Percentiles rank a stretch among this genome's conserved stretches.
Conservation (phyloP, 345 rosid genomes). For the Firmiana major region DNA sequence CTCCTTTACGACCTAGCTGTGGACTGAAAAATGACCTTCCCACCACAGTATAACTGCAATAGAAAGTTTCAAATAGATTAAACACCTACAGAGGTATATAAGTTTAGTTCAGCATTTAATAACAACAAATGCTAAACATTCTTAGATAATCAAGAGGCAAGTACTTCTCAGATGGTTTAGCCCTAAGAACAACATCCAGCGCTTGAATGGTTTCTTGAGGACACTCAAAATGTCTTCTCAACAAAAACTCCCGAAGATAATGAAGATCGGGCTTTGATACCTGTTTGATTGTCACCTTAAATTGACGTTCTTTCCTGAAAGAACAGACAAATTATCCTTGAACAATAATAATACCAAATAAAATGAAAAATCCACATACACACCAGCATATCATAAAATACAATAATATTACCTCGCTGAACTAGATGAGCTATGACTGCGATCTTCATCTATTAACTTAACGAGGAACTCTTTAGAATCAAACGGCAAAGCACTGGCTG, state of each 20-base stretch:
- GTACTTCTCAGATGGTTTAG: slow-evolving; percentile 41
- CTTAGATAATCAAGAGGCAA: not conserved
- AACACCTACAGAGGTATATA: not conserved
- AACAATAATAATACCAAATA: not conserved
- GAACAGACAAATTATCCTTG: not conserved
- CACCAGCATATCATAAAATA: not conserved
- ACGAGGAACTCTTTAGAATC: slow-evolving; percentile 53
- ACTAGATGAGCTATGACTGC: slow-evolving; percentile 16
- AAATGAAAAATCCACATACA: not conserved
- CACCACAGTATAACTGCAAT: slow-evolving; percentile 42
- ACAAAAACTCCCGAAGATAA: slow-evolving; percentile 43
- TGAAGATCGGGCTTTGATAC: slow-evolving; percentile 43
- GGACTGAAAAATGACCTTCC: slow-evolving; percentile 62
- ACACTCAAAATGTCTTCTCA: slow-evolving; percentile 32
- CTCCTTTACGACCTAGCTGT: slow-evolving; percentile 32
- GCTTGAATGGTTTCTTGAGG: slow-evolving; percentile 67
- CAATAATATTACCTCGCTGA: slow-evolving; percentile 22
- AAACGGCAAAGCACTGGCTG: slow-evolving; percentile 71
- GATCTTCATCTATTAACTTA: slow-evolving; percentile 24
- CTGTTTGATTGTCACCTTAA: slow-evolving; percentile 46
- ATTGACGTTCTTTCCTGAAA: slow-evolving; percentile 49
- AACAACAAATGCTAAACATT: not conserved
- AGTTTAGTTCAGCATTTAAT: not conserved
- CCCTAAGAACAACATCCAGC: slow-evolving; percentile 64
- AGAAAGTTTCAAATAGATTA: not conserved